Conservation (phyloP, 1,139 yeast genomes). For the Kodamaea alishanica region DNA sequence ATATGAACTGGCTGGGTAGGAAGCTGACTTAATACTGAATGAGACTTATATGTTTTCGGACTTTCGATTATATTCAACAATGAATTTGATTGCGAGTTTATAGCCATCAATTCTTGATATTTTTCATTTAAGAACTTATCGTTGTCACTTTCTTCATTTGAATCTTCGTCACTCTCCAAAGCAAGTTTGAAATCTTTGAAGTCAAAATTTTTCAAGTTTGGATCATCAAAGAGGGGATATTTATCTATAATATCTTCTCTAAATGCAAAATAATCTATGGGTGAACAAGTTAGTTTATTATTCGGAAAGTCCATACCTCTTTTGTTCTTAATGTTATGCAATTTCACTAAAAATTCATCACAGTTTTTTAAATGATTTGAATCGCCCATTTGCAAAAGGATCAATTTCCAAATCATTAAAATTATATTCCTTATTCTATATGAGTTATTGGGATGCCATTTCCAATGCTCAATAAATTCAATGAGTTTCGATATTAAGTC, state of each 20-base stretch:
- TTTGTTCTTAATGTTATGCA: slow-evolving; percentile 40
- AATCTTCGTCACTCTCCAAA: slow-evolving; percentile 3
- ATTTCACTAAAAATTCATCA: slow-evolving; percentile 47
- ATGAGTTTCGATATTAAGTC: slow-evolving; percentile 46
- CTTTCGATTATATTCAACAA: slow-evolving; percentile 56
- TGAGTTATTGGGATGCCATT: slow-evolving; percentile 45
- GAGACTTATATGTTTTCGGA: slow-evolving; percentile 54
- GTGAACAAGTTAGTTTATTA: slow-evolving; percentile 53
- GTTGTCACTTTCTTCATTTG: slow-evolving; percentile 14
- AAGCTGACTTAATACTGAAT: slow-evolving; percentile 51
- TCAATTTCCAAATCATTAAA: slow-evolving; percentile 53
- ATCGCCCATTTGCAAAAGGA: slow-evolving; percentile 67
- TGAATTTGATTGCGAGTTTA: slow-evolving; percentile 45
- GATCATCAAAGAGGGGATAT: slow-evolving; percentile 58
- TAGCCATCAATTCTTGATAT: slow-evolving; percentile 39
- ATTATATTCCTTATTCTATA: slow-evolving; percentile 50
- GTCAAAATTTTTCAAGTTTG: slow-evolving; percentile 15
- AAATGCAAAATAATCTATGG: slow-evolving; percentile 76
- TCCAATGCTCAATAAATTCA: slow-evolving; percentile 59
- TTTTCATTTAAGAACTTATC: not conserved
- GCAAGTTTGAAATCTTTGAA: slow-evolving; percentile 15
- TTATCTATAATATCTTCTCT: slow-evolving; percentile 71
- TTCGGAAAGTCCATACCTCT: slow-evolving; percentile 16
- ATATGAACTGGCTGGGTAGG: slow-evolving; percentile 70
- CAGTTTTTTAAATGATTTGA: slow-evolving; percentile 37